Conservation (phyloP, 2,329 filamentous ascomycete genomes). For the Thelonectria blattea region DNA sequence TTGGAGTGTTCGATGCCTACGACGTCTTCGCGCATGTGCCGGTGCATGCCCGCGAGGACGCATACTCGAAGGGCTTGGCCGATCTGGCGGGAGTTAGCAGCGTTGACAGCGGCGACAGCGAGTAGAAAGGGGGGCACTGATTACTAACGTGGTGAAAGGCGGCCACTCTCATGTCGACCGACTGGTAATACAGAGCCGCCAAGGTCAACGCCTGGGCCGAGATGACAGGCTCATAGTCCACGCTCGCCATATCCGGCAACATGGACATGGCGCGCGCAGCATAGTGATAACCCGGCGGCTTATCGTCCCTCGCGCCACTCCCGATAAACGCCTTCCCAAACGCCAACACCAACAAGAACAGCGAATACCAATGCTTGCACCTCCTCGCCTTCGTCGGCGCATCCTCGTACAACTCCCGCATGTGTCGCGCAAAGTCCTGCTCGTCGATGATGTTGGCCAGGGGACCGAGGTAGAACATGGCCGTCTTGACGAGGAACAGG, state of each 20-base stretch:
- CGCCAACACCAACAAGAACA: conserved; percentile 42
- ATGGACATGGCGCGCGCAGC: conserved; percentile 47
- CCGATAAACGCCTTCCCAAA: conserved; percentile 42
- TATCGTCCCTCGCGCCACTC: conserved; percentile 34
- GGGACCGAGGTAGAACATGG: conserved; percentile 32
- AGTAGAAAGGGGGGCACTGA: not conserved
- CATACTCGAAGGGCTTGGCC: conserved; percentile 43
- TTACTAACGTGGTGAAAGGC: conserved; percentile 49
- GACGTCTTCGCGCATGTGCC: conserved; percentile 34
- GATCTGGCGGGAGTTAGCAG: conserved; percentile 28
- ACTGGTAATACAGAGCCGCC: conserved; percentile 48
- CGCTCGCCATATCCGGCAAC: conserved; percentile 43
- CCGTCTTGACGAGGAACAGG: conserved; percentile 33
- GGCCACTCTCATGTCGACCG: conserved; percentile 47
- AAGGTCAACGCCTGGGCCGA: conserved; percentile 41
- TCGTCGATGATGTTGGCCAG: conserved; percentile 33
- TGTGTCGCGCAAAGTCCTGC: conserved; percentile 23
- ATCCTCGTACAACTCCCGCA: conserved; percentile 34
- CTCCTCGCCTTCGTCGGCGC: conserved; percentile 24
- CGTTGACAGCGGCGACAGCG: too few species aligned
- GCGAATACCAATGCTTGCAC: conserved; percentile 40
- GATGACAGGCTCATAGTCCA: conserved; percentile 30
- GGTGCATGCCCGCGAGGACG: conserved; percentile 41
- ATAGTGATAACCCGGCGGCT: conserved; percentile 46
- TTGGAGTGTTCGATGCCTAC: conserved; percentile 34